Conservation (phyloP, 768 basidiomycete genomes). For the Hygrocybe coccinea region DNA sequence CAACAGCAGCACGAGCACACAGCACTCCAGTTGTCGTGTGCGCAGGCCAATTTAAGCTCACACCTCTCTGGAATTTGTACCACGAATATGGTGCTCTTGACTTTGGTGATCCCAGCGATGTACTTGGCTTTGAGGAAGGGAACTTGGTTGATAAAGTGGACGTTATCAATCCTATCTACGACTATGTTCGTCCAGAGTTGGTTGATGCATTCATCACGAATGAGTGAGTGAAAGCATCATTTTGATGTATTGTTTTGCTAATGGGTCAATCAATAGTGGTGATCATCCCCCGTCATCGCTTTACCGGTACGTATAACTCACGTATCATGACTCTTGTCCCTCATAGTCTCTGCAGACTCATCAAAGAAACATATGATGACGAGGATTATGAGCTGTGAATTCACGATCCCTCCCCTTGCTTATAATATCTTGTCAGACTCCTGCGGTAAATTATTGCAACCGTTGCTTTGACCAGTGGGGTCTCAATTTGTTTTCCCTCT, state of each 20-base stretch:
- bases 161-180: conserved; percentile 93
- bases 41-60: conserved; percentile 94
- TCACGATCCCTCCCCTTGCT: conserved; percentile 16
- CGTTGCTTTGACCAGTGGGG: too few species aligned
- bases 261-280: conserved; percentile 50
- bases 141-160: conserved; percentile 82
- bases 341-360: conserved; percentile 45
- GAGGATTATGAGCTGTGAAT: conserved; percentile 78
- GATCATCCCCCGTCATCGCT: conserved; percentile 96
- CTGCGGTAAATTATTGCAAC: too few species aligned
- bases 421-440: background rate
- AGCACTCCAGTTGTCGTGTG: conserved; percentile 90
- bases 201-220: conserved; percentile 95
- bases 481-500: conserved; percentile 34
- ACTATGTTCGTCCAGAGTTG: conserved; percentile 89
- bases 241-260: background rate
- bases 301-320: conserved; percentile 53
- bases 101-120: conserved; percentile 61
- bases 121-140: conserved; percentile 73
- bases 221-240: conserved; percentile 61
- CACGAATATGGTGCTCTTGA: conserved; percentile 82
- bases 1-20: conserved; percentile 83
- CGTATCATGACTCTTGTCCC: background rate
- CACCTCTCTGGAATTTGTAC: conserved; percentile 84
- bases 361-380: conserved; percentile 95